Base-by-base conservation (phyloP, 768 basidiomycete species). In the Tremella yokohamensis region DNA sequence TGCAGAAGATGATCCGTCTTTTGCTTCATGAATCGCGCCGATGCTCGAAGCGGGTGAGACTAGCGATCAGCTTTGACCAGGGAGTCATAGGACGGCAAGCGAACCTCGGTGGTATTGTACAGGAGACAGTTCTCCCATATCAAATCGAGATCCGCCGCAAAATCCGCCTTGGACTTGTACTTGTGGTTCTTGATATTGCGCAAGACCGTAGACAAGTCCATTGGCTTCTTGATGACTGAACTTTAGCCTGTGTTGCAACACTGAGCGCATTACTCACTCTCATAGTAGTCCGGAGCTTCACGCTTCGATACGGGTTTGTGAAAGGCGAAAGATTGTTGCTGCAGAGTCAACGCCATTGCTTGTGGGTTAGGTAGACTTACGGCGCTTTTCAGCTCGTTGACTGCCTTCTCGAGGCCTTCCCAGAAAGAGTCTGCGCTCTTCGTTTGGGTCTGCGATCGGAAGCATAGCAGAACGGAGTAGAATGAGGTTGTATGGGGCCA, bases 101-200 rank as follows among this genome's bases (percentile, higher is more conserved):
- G 60, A 65, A 90, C 93, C 80, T 91, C 88, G 11, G 85, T 83
- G 16, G 89, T 86, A 76, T 99, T 99, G 76, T 98, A 98, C 4
- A 83, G 85, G 62, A 87, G 83, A 77, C 94, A 97, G 64, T 98
- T 99, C 47, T 85, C 84, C 96, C 96, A 99, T 65, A 99, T 97
- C 61, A 97, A 83, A 65, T 94, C 89, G 42, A 99, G 80, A 78
- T 99, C 96, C 58, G 89, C 87, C 62, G 87, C 87, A 78, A 99
- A 98, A 68, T 93, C 89, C 63, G 84, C 82, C 79, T 98, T 98
- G 26, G 86, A 89, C 78, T 93, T 92, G 83, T 96, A 97, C 49
- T 84, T 82, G 74, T 88, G 89, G 58, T 83, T 80, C 79, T 96
- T 98, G 73, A 97, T 87, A 78, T 93, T 93, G 82, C 86, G 90